Base-by-base conservation (phyloP, 225 moss, liverwort and hornwort species). In the Physcomitrium patens region DNA sequence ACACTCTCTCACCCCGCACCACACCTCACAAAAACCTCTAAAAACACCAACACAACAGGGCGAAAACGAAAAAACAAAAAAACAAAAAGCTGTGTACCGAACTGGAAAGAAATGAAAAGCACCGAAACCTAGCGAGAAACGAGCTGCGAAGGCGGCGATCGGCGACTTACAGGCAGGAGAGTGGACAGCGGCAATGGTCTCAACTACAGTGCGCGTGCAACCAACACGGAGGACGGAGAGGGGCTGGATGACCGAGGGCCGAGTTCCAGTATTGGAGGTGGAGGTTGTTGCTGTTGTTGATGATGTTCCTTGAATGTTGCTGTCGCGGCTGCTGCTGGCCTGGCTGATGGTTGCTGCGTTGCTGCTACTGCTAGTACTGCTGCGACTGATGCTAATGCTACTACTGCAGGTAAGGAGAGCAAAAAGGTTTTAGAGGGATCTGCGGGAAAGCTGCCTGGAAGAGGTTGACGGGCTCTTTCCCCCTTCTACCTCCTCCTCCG, bases 361-460 rank as follows among this genome's bases (percentile, higher is more conserved):
- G 24, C 7, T 7, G 49, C 45, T 3, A 66, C 17, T 52, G 73
- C 48, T 17, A 9, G 27, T 12, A 14, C 10, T 31, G 60, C 22
- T 23, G 60, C 60, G 31, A 17, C 5, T 60, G 28, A 10, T 54
- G 54, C 18, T 12, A 16, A 3, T 54, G 3, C 2, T 14, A 3
- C 18, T 42, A 61, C 77, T 77, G 76, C 67, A 71, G 71, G 77
- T 68, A 47, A 69, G 70, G 54, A 61, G 77, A 19, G 66, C 71
- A 62, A 63, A 76, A 76, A 76, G 66, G 78, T 58, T 24, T 65
- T 31, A 73, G 65, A 74, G 80, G 80, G 80, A 80, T 74, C 84
- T 77, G 75, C 81, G 81, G 77, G 71, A 68, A 75, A 78, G 74
- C 77, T 84, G 84, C 81, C 80, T 78, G 80, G 37, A 50, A 18